Evolutionary conservation across 1,139 yeast genomes (phyloP).

Genomic region (Insectozyma bohioensis): DNA sequence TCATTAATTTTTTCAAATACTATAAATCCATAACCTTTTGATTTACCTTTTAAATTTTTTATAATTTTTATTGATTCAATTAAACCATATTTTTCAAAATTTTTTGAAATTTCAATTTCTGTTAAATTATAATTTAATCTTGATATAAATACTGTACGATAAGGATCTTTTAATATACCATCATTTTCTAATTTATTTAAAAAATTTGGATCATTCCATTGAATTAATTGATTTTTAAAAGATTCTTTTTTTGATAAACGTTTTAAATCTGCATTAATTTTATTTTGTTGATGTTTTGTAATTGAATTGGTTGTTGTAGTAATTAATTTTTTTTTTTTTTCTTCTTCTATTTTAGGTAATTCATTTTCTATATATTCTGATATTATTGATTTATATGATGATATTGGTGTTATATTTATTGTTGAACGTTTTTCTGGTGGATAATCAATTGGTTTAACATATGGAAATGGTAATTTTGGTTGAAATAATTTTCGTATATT

Average conservation of each 20-base stretch:
- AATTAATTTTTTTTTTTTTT: neutral
- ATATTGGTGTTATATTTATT: constrained; percentile 50
- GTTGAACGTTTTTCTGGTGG: constrained; percentile 54
- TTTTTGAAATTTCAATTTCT: constrained; percentile 67
- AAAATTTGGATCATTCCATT: constrained; percentile 55
- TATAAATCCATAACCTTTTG: constrained; percentile 85
- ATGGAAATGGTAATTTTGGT: constrained; percentile 67
- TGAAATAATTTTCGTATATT: constrained; percentile 65
- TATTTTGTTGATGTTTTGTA: constrained; percentile 14
- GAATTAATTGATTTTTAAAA: constrained; percentile 35
- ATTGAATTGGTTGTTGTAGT: constrained; percentile 7
- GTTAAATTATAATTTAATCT: constrained; percentile 65
- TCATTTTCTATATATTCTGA: constrained; percentile 29
- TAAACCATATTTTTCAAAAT: constrained; percentile 65
- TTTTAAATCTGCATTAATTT: constrained; percentile 13
- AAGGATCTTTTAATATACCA: constrained; percentile 65
- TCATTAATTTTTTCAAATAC: constrained; percentile 62
- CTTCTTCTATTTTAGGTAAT: constrained; percentile 12
- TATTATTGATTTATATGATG: constrained; percentile 34
- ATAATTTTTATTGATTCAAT: constrained; percentile 70
- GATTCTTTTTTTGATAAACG: constrained; percentile 32
- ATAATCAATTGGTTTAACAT: constrained; percentile 53
- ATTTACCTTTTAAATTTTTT: constrained; percentile 53
- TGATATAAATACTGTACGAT: constrained; percentile 73
- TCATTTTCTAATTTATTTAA: constrained; percentile 51